phyloP scores from a whole-genome alignment of 306 rosid species.

The Lagenaria siceraria region DNA sequence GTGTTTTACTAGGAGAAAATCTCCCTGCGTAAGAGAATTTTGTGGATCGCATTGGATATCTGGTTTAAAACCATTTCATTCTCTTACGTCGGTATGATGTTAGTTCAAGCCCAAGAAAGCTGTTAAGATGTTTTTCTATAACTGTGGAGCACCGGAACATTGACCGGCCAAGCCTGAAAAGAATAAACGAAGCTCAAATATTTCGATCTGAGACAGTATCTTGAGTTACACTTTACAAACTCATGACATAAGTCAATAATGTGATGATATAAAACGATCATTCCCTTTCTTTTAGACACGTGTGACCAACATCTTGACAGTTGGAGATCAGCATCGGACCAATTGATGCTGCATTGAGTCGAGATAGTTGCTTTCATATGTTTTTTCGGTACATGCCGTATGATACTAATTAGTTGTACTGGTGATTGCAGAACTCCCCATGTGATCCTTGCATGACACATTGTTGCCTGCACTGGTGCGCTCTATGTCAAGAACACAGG shows the following conservation, averaged over 20 bases:
- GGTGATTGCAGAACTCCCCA: slow-evolving; percentile 54
- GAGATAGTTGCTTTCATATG: neutral
- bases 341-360: neutral
- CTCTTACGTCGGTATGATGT: neutral
- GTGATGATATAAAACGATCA: too few species aligned
- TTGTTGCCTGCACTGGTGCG: slow-evolving; percentile 95
- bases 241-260: too few species aligned
- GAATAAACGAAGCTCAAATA: neutral
- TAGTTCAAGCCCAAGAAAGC: neutral
- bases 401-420: neutral
- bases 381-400: neutral
- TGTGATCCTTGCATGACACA: slow-evolving; percentile 88
- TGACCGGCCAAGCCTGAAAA: neutral
- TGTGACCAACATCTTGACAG: neutral
- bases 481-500: slow-evolving; percentile 93
- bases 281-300: neutral
- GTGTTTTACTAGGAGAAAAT: neutral
- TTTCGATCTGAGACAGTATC: neutral
- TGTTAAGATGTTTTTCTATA: neutral
- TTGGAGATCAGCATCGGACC: neutral
- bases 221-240: too few species aligned
- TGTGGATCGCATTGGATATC: neutral
- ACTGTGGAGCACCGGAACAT: neutral
- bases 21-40: neutral
- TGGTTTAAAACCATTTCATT: neutral